Evolutionary conservation across 23 red algal species (phyloP), one percentile per base, ranked within the genome.

Genomic region (Gracilaria caudata): DNA sequence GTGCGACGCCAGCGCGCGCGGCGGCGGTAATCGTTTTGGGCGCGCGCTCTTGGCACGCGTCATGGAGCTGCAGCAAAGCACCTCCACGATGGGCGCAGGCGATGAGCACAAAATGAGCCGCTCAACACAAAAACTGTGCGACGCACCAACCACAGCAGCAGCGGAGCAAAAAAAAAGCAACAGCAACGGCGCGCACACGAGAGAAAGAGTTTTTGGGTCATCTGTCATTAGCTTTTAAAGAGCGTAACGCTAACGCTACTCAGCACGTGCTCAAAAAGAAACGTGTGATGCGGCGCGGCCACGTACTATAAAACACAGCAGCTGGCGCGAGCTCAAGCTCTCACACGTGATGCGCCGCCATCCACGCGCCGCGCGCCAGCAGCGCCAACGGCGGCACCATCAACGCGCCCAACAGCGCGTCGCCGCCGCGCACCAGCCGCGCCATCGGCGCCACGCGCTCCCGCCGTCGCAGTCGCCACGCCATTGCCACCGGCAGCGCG

Each of bases 401-500:
- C 8, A 89, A 19, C 35, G 46, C 29, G n/a, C 30, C 58, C 25
- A 89, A 35, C 12, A 79, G 11, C 8, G 53, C 74, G 49, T 89
- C 61, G 5, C 85, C 85, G 16, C 85, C 85, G 20, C 25, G 54
- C 5, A 89, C 12, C 10, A 20, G 5, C 3, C 45, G 68, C 9
- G 17, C 7, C 19, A 84, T 14, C 19, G 38, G 29, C 0, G 9
- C 43, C 21, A 17, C 71, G 5, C 2, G 26, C 24, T 9, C 30
- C 70, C 17, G 3, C 7, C 51, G 73, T 41, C 93, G 86, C 7
- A 79, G 47, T 0, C 80, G 57, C 85, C 93, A 90, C 19, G 78
- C 93, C 93, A 95, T 95, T 2, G 86, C 86, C 2, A 77, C 60
- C 20, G 93, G 93, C 21, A 95, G 20, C 20, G 43, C 74, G 20